Percentiles rank a stretch among this genome's conserved stretches.
Conservation (phyloP, 768 basidiomycete genomes). For the Boletus pseudo-olivaceus region DNA sequence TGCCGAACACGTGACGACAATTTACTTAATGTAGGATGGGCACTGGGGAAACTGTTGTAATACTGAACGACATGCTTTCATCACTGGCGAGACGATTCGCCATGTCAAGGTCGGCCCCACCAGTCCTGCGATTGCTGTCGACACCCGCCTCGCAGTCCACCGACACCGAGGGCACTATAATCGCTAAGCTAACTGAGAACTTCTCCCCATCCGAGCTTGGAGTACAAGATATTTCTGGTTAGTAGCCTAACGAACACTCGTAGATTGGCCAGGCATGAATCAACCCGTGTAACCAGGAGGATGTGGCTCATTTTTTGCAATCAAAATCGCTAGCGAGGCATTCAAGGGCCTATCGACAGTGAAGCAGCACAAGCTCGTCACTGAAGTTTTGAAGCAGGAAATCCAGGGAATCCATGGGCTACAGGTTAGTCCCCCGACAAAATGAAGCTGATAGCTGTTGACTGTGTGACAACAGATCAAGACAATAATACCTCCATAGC, state of each 20-base stretch:
- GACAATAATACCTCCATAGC: conserved; percentile 33
- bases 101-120: conserved; percentile 12
- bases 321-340: conserved; percentile 75
- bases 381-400: conserved; percentile 80
- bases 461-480: conserved; percentile 36
- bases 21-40: neutral
- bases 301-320: conserved; percentile 96
- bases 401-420: conserved; percentile 91
- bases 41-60: too few species aligned
- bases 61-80: conserved; percentile 12
- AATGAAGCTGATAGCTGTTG: neutral
- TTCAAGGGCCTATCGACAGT: conserved; percentile 86
- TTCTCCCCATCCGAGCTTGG: conserved; percentile 79
- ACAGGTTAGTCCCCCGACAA: conserved; percentile 56
- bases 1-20: conserved; percentile 16
- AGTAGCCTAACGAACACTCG: conserved; percentile 18
- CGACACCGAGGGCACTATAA: conserved; percentile 52
- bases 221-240: conserved; percentile 96
- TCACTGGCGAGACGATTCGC: conserved; percentile 35
- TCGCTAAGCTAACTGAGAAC: conserved; percentile 64
- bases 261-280: neutral
- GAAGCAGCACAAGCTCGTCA: conserved; percentile 93
- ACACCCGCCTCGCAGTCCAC: conserved; percentile 21
- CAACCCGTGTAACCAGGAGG: conserved; percentile 56
- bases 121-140: conserved; percentile 31